These are phyloP conservation scores for Cyamopsis tetragonoloba DNA, from an alignment of 306 rosid genomes.

Conservation along the genomic window DNA sequence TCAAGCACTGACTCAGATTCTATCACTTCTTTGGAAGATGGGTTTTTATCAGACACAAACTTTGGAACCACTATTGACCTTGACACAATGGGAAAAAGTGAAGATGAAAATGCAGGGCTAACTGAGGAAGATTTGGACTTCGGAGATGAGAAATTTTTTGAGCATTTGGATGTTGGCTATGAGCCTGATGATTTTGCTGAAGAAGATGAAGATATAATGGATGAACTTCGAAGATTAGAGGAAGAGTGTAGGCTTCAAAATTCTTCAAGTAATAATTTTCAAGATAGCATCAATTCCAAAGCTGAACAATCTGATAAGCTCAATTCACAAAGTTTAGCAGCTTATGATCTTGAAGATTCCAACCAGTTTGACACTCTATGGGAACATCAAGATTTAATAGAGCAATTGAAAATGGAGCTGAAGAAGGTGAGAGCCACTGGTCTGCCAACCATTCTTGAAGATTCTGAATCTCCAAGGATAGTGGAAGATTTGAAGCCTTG, in stretches of 20 bases:
- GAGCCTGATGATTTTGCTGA: constrained; percentile 58
- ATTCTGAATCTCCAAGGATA: constrained; percentile 77
- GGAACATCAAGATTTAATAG: constrained; percentile 94
- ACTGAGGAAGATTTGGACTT: constrained; percentile 35
- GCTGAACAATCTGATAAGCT: constrained; percentile 19
- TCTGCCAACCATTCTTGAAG: constrained; percentile 83
- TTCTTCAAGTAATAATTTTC: constrained; percentile 4
- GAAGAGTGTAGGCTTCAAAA: constrained; percentile 28
- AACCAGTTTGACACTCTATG: constrained; percentile 66
- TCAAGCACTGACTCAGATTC: constrained; percentile 46
- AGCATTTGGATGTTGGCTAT: constrained; percentile 37
- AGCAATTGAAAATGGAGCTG: constrained; percentile 83
- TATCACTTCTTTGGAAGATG: constrained; percentile 28
- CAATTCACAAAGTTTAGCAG: background rate
- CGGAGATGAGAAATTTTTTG: constrained; percentile 13
- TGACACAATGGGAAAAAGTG: constrained; percentile 12
- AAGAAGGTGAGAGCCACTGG: constrained; percentile 82
- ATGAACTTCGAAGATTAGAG: constrained; percentile 39
- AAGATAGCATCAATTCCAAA: constrained; percentile 16
- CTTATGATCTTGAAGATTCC: constrained; percentile 46
- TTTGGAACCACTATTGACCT: constrained; percentile 30
- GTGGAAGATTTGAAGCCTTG: constrained; percentile 87
- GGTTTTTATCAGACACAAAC: constrained; percentile 50
- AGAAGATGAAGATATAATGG: constrained; percentile 49
- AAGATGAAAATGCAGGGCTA: constrained; percentile 4